Conservation (phyloP, 306 rosid species). For the Dryas octopetala region DNA sequence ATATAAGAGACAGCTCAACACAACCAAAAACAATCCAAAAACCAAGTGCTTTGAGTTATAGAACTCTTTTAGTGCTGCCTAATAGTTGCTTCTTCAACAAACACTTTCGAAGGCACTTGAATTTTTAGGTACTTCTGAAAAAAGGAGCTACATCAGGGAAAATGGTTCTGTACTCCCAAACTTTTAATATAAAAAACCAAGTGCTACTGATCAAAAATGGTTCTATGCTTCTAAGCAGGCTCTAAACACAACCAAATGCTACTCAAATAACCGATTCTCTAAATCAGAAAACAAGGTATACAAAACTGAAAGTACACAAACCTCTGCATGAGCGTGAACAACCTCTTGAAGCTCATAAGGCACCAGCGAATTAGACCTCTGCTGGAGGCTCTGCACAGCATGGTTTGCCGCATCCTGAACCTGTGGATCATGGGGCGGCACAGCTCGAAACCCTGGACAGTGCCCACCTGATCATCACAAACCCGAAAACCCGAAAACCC, state of each 20-base stretch:
- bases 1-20: neutral
- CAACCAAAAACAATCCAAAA: neutral
- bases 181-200: no score
- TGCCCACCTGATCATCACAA: slow-evolving; percentile 45
- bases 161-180: no score
- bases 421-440: slow-evolving; percentile 65
- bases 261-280: neutral
- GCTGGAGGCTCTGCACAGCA: slow-evolving; percentile 68
- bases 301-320: neutral
- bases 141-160: no score
- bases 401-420: slow-evolving; percentile 85
- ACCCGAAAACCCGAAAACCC: neutral
- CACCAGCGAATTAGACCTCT: slow-evolving; percentile 66
- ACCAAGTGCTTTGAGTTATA: neutral
- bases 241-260: neutral
- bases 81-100: no score
- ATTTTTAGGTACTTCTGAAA: no score
- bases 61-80: no score
- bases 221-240: no score
- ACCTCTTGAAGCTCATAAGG: slow-evolving; percentile 73
- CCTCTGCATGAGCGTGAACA: slow-evolving; percentile 84
- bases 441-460: slow-evolving; percentile 58
- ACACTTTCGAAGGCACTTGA: no score
- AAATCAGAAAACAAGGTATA: neutral
- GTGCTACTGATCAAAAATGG: no score